Evolutionary conservation across 169 alveolate genomes (phyloP).

Genomic region (Amoebophrya sp.): DNA sequence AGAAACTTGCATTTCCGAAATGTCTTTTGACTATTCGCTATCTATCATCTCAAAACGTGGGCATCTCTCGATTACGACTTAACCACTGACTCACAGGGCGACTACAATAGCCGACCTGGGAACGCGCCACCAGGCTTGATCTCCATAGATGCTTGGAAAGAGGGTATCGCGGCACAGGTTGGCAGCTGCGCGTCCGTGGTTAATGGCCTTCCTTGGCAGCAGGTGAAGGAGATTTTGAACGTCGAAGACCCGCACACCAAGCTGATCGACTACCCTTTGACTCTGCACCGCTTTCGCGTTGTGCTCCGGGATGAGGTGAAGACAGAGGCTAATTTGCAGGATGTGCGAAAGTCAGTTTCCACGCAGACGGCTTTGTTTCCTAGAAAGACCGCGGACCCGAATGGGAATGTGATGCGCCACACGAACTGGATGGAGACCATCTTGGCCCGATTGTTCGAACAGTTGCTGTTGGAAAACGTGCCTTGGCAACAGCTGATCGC

Average conservation of each 20-base stretch:
- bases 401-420: conserved; percentile 1
- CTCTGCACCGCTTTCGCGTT: neutral
- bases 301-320: neutral
- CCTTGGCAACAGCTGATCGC: neutral
- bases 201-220: neutral
- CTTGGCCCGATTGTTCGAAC: neutral
- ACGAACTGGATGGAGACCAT: conserved; percentile 19
- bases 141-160: neutral
- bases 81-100: neutral
- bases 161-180: neutral
- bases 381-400: neutral
- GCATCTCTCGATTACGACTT: too few species aligned
- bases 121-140: neutral
- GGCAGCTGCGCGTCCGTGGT: neutral
- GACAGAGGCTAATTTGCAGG: neutral
- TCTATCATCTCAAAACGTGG: too few species aligned
- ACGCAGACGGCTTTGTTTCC: neutral
- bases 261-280: neutral
- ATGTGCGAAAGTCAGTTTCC: neutral
- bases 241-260: conserved; percentile 1
- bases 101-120: neutral
- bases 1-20: too few species aligned
- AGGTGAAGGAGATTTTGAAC: neutral
- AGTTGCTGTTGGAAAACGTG: neutral
- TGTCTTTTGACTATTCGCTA: too few species aligned